Base-by-base conservation (phyloP, 2,329 filamentous ascomycete species). In the Drechslera avenae region DNA sequence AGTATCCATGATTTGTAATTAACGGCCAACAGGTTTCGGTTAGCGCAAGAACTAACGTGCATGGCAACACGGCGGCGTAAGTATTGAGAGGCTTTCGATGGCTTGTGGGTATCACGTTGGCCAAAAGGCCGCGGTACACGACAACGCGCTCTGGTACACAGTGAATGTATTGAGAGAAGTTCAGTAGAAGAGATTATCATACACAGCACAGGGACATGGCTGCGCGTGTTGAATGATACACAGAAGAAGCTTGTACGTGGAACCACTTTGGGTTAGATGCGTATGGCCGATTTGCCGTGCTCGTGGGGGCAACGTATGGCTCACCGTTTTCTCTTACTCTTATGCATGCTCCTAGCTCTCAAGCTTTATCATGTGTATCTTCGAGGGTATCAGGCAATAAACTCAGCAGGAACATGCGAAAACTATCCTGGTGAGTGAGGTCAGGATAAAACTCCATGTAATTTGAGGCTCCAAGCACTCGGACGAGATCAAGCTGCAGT, bases 21-120 rank as follows among this genome's bases (percentile, higher is more conserved):
- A 18, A 32, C 8, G 8, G 13, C 8, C 9, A 7, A 18, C 10
- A 16, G 5, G 13, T 9, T 16, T 16, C 36, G 17, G 23, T 5
- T 40, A 9, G 8, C 14, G n/a, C 16, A n/a, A 32, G 34, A 17
- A 18, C n/a, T 32, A 18, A 13, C 33, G 14, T 16, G 23, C 26
- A 37, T 42, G 19, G 5, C 26, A 30, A 21, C 14, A 16, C 10
- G 28, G 16, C 16, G 7, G 6, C 9, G 17, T 32, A 14, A 37
- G 9, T 52, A 47, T 47, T 47, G 37, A 26, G 37, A 28, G 43
- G 37, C 49, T 40, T 35, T 18, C 12, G 17, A 40, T 16, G 43
- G 49, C 43, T 47, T 42, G 16, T 34, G 28, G 10, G 44, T 52
- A 42, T 42, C 19, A 52, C 49, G 26, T 36, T 36, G 8, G 37